A percentile compares a stretch with the other conserved stretches of the same genome.
phyloP scores from a whole-genome alignment of 495 filamentous ascomycete genomes.

The Penicillium nucicola region DNA sequence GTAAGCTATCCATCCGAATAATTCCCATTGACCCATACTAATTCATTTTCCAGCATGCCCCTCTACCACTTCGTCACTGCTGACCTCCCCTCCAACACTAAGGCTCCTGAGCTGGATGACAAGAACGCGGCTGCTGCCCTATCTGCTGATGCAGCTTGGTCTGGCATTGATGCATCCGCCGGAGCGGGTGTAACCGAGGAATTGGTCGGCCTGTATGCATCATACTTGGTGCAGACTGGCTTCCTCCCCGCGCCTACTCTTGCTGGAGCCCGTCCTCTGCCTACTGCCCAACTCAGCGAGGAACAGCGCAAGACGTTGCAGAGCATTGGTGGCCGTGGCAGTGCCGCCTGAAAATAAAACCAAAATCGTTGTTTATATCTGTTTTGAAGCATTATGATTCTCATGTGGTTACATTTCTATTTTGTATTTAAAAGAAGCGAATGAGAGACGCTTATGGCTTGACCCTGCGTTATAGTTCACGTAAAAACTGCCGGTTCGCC shows the following conservation, averaged over 20 bases:
- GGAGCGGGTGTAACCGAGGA: slow-evolving; percentile 65
- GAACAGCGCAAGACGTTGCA: slow-evolving; percentile 49
- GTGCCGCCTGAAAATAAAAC: slow-evolving; percentile 20
- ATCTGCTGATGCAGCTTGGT: slow-evolving; percentile 58
- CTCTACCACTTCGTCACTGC: slow-evolving; percentile 81
- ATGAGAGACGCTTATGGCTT: background rate
- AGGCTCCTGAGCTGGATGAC: slow-evolving; percentile 79
- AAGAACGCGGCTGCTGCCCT: slow-evolving; percentile 64
- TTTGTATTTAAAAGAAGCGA: no score
- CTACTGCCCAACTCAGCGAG: slow-evolving; percentile 42
- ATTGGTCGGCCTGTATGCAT: slow-evolving; percentile 68
- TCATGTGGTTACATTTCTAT: background rate
- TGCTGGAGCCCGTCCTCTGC: slow-evolving; percentile 43
- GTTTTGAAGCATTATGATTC: background rate
- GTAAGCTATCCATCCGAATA: slow-evolving; percentile 20
- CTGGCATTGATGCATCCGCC: slow-evolving; percentile 58
- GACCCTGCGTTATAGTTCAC: background rate
- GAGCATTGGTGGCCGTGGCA: slow-evolving; percentile 49
- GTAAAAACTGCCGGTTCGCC: slow-evolving; percentile 1
- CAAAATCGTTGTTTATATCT: background rate
- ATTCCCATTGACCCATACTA: background rate
- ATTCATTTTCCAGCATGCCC: slow-evolving; percentile 53
- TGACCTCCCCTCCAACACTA: slow-evolving; percentile 74
- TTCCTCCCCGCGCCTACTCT: slow-evolving; percentile 62
- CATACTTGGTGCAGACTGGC: slow-evolving; percentile 67